Conservation (phyloP, 2,329 filamentous ascomycete genomes). For the Paraphaeosphaeria minitans region DNA sequence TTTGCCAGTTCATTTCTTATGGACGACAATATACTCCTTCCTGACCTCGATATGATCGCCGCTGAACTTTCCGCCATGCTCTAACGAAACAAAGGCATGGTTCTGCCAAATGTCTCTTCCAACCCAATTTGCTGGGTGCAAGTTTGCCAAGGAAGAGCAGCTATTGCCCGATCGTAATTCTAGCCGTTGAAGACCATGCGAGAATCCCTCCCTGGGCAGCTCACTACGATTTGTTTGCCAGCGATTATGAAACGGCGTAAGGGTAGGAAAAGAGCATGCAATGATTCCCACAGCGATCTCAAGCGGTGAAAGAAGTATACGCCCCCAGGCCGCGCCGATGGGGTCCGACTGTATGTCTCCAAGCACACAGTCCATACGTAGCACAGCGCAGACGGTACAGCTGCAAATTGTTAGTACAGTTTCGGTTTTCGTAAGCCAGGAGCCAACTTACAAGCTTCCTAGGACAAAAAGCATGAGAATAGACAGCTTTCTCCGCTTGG, state of each 20-base stretch:
- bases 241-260: conserved; percentile 14
- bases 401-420: conserved; percentile 14
- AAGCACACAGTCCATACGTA: conserved; percentile 27
- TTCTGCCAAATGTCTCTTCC: conserved; percentile 17
- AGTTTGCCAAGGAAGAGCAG: conserved; percentile 24
- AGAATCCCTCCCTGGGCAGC: conserved; percentile 13
- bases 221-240: conserved; percentile 18
- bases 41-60: conserved; percentile 27
- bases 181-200: conserved; percentile 20
- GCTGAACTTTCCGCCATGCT: conserved; percentile 15
- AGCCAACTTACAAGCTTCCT: conserved; percentile 22
- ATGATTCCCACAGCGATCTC: conserved; percentile 28
- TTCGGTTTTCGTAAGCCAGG: no score
- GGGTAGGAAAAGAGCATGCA: conserved; percentile 25
- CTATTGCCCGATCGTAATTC: conserved; percentile 23
- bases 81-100: conserved; percentile 26
- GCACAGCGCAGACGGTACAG: conserved; percentile 23
- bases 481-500: conserved; percentile 20
- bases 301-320: conserved; percentile 26
- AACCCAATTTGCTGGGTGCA: conserved; percentile 24
- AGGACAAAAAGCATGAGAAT: conserved; percentile 19
- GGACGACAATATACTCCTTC: conserved; percentile 26
- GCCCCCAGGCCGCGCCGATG: conserved; percentile 27
- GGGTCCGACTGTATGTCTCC: conserved; percentile 20
- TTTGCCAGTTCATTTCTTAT: conserved; percentile 5